Base-by-base conservation (phyloP, 2,329 filamentous ascomycete genomes). In the Colletotrichum echinochloae region DNA sequence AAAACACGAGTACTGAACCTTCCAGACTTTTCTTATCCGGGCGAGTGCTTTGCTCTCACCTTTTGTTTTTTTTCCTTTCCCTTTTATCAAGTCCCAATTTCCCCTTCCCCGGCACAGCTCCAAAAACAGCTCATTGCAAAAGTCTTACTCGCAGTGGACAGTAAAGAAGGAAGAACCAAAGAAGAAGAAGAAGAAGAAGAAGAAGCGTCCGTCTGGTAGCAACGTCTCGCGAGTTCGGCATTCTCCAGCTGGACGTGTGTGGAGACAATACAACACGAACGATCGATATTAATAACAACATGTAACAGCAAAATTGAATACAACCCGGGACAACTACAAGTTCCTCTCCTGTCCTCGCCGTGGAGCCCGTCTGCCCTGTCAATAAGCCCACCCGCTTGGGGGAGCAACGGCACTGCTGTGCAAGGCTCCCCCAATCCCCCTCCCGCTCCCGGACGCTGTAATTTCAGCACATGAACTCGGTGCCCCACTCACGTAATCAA, bases 271-370 rank as follows among this genome's bases (percentile, higher is more conserved):
- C 26, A 20, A 30, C n/a, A 55, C 44, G 9, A 35, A 28, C 16
- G n/a, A 48, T 61, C 16, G n/a, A 48, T 61, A 61, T 28, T 39
- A 61, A 39, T 39, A 61, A 37, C 44, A 51, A 26, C n/a, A 46
- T n/a, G 41, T 46, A 3, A n/a, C 41, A 20, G 41, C n/a, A n/a
- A n/a, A 46, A n/a, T n/a, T n/a, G n/a, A n/a, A 46, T 46, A 20
- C 41, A 46, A n/a, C 41, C 41, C 20, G n/a, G 20, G 5, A 23
- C 5, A 6, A 1, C 16, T 44, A n/a, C 44, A 37, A 28, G 11
- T 46, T 39, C 20, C 33, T 35, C 46, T n/a, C 9, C 33, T 7
- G 16, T n/a, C n/a, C n/a, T n/a, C n/a, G n/a, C n/a, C n/a, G n/a
- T n/a, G n/a, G n/a, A n/a, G n/a, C n/a, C n/a, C n/a, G n/a, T 44